These are phyloP conservation scores for Spiromastix sp. DNA, from an alignment of 2,329 filamentous ascomycete species.

Conservation along the genomic window DNA sequence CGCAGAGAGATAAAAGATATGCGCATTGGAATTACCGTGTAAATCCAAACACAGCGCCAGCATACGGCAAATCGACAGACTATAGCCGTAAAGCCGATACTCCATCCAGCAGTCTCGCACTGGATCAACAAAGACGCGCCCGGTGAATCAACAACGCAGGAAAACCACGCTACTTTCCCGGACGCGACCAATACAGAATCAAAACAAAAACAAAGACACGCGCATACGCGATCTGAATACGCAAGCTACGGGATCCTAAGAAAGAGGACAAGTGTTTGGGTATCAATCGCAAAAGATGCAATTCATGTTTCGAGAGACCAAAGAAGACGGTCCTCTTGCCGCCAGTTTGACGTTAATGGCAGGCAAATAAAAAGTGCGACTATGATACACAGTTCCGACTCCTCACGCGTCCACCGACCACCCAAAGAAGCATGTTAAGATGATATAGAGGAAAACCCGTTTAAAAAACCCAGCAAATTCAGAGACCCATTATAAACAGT, in stretches of 20 bases:
- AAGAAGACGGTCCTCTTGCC: not conserved
- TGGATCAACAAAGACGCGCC: no score
- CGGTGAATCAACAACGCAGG: no score
- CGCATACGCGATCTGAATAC: not conserved
- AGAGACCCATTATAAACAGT: constrained; percentile 5
- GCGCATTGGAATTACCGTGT: no score
- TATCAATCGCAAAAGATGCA: not conserved
- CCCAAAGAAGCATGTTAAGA: constrained; percentile 2
- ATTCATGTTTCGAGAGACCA: not conserved
- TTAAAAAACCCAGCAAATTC: constrained; percentile 7
- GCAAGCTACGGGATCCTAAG: no score
- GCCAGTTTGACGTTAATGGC: not conserved
- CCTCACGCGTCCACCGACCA: constrained; percentile 7
- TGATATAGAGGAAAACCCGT: not conserved
- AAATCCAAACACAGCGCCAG: no score
- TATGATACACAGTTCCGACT: not conserved
- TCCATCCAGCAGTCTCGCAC: no score
- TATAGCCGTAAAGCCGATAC: no score
- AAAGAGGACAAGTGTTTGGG: not conserved
- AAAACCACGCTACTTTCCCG: no score
- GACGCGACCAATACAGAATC: no score
- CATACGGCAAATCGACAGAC: no score
- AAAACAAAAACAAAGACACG: not conserved
- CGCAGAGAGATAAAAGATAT: no score
- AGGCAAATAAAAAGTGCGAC: not conserved